These are phyloP conservation scores for Nelumbo lutea DNA, from an alignment of 164 flowering plant species.

Conservation along the genomic window DNA sequence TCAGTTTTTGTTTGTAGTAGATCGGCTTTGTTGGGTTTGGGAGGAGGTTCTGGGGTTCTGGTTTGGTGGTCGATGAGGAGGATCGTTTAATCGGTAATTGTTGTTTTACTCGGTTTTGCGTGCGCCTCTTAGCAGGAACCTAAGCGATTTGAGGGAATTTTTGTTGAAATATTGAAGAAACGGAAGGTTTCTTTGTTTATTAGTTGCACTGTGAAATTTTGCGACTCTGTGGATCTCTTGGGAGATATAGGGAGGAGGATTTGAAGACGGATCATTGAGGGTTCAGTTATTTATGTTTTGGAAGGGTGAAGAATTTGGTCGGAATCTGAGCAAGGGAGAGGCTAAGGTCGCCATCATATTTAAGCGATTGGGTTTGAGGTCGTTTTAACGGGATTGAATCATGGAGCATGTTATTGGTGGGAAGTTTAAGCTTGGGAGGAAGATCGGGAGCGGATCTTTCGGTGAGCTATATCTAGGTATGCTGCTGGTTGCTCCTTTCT, in stretches of 20 bases:
- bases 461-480: conserved; percentile 45
- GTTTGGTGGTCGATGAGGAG: background rate
- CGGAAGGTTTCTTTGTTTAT: background rate
- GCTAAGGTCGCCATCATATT: background rate
- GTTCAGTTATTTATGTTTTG: background rate
- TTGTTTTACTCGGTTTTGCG: background rate
- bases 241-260: background rate
- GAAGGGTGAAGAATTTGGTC: conserved; percentile 3
- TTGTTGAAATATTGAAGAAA: background rate
- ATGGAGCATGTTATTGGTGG: conserved; percentile 40
- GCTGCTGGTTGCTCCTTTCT: background rate
- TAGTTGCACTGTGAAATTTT: background rate
- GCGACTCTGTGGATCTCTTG: background rate
- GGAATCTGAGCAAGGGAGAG: conserved; percentile 4
- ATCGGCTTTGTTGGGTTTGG: conserved; percentile 3
- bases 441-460: conserved; percentile 26
- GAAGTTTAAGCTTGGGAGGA: conserved; percentile 18
- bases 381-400: conserved; percentile 14
- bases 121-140: background rate
- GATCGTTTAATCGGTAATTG: background rate
- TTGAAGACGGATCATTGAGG: background rate
- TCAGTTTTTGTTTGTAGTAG: background rate
- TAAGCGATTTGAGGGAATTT: background rate
- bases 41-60: background rate
- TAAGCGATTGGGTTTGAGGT: background rate